phyloP scores from a whole-genome alignment of 164 flowering plant species.

The Stephania japonica region DNA sequence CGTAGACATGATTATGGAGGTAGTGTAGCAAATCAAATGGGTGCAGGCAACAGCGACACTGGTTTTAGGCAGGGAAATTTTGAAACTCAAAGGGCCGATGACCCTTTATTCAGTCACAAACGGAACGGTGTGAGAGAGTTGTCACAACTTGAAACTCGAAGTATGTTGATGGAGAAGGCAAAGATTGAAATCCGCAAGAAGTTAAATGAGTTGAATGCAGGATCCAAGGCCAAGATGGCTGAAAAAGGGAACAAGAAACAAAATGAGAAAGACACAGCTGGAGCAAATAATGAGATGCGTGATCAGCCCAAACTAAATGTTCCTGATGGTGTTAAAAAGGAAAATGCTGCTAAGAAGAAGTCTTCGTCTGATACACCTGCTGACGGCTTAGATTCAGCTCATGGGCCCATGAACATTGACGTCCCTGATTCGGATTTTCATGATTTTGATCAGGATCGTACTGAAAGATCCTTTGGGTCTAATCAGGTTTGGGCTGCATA shows the following conservation, averaged over 20 bases:
- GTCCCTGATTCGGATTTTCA: constrained; percentile 52
- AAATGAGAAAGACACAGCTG: constrained; percentile 10
- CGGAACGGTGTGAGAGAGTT: constrained; percentile 26
- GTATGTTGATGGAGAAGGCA: constrained; percentile 51
- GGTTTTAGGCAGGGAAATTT: constrained; percentile 14
- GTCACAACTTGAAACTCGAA: constrained; percentile 32
- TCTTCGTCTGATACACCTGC: constrained; percentile 7
- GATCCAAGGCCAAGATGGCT: constrained; percentile 4
- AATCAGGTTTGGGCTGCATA: constrained; percentile 80
- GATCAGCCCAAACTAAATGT: constrained; percentile 15
- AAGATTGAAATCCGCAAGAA: constrained; percentile 39
- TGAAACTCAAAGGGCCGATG: constrained; percentile 23
- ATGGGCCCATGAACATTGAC: constrained; percentile 31
- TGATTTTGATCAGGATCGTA: constrained; percentile 48
- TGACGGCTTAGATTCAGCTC: constrained; percentile 16
- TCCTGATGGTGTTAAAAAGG: constrained; percentile 9
- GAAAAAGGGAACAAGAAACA: constrained; percentile 17
- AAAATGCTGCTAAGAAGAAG: constrained; percentile 10
- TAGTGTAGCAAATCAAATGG: constrained; percentile 17
- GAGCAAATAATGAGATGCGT: background rate
- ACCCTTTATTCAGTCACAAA: constrained; percentile 12
- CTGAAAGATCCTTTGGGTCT: constrained; percentile 47
- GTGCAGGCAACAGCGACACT: constrained; percentile 17
- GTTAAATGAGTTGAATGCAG: constrained; percentile 26
- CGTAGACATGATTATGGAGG: constrained; percentile 8